These are phyloP conservation scores for Ettlia oleoabundans DNA, from an alignment of 139 green algal species.

Conservation along the genomic window DNA sequence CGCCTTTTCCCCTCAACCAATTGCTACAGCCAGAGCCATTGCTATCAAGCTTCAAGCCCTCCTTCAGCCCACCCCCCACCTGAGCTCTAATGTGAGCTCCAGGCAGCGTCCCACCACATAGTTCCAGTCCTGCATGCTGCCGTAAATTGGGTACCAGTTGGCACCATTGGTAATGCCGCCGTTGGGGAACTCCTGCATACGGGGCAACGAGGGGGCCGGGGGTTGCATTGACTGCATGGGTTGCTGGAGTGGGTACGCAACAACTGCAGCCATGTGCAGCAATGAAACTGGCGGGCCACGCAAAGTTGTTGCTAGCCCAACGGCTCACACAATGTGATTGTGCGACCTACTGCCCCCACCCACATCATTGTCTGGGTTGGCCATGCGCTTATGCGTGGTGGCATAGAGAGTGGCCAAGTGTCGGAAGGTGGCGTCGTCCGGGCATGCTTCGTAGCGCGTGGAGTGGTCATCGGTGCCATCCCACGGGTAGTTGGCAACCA, in stretches of 20 bases:
- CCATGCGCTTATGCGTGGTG: constrained; percentile 64
- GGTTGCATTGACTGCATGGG: neutral
- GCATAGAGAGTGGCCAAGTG: constrained; percentile 81
- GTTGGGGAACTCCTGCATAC: constrained; percentile 70
- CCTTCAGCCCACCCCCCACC: neutral
- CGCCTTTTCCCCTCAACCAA: too few relatives aligned
- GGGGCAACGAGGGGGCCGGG: neutral
- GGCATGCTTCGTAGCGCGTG: constrained; percentile 64
- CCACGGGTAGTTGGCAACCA: constrained; percentile 90
- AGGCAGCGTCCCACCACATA: constrained; percentile 82
- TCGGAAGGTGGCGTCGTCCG: constrained; percentile 83
- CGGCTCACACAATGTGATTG: too few relatives aligned
- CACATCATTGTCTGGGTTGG: constrained; percentile 29
- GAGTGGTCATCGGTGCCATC: constrained; percentile 74
- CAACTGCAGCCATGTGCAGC: neutral
- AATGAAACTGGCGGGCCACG: too few relatives aligned
- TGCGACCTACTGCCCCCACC: neutral
- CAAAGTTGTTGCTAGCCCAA: too few relatives aligned
- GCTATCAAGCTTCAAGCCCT: neutral
- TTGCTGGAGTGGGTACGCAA: neutral
- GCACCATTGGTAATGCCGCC: constrained; percentile 91
- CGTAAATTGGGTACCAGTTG: constrained; percentile 93
- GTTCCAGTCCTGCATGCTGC: constrained; percentile 91
- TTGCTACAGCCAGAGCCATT: too few relatives aligned
- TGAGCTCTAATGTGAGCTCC: constrained; percentile 92